Evolutionary conservation across 1,139 yeast genomes (phyloP).

Genomic region (Geotrichum phurueaensis): DNA sequence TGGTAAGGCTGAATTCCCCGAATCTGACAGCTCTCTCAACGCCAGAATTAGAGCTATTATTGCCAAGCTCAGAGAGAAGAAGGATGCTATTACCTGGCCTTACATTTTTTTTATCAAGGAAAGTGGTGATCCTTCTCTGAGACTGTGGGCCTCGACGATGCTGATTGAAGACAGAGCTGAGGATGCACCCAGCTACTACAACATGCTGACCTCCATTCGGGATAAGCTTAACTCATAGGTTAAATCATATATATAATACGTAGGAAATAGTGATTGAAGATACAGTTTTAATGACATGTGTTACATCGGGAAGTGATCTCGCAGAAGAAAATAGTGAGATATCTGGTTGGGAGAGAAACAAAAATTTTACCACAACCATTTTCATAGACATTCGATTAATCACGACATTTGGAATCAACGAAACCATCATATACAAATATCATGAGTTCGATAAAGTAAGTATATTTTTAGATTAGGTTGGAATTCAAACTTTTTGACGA

Average conservation of each 20-base stretch:
- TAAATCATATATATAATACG: conserved; percentile 27
- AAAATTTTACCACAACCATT: background rate
- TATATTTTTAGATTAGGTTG: background rate
- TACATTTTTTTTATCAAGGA: conserved; percentile 83
- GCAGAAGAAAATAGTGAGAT: background rate
- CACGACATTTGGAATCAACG: background rate
- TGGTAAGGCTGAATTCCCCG: conserved; percentile 85
- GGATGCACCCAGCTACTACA: conserved; percentile 70
- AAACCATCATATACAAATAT: background rate
- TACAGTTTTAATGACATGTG: background rate
- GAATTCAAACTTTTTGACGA: background rate
- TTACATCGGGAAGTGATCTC: background rate
- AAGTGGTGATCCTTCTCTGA: conserved; percentile 81
- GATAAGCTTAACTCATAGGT: conserved; percentile 40
- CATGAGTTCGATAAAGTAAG: conserved; percentile 11
- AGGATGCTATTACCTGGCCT: conserved; percentile 72
- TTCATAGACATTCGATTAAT: background rate
- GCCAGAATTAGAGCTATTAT: conserved; percentile 76
- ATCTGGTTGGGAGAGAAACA: conserved; percentile 1
- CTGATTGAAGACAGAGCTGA: conserved; percentile 86
- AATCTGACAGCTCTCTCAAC: conserved; percentile 71
- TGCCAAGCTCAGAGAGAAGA: conserved; percentile 68
- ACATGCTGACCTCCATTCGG: conserved; percentile 64
- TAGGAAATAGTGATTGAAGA: background rate
- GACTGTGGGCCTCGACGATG: conserved; percentile 88